phyloP scores from a whole-genome alignment of 495 filamentous ascomycete species.

The Talaromyces liani region DNA sequence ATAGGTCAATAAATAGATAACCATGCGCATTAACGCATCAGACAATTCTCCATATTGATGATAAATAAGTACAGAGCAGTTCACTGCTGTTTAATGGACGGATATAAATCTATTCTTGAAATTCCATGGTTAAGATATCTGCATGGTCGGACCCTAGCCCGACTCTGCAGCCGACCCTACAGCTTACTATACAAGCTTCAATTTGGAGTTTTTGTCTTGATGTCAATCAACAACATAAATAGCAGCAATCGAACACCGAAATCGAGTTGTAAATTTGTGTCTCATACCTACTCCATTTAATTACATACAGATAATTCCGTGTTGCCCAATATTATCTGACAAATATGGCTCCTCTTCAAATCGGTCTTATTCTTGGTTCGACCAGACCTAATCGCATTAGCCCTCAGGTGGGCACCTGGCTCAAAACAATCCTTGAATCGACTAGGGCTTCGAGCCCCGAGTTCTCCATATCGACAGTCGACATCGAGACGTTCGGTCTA shows the following conservation, averaged over 20 bases:
- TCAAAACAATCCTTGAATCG: constrained; percentile 2
- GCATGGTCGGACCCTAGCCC: background rate
- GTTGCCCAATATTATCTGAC: background rate
- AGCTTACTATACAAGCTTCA: background rate
- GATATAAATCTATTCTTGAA: background rate
- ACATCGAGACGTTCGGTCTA: background rate
- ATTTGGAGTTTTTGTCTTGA: background rate
- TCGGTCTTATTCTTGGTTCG: constrained; percentile 3
- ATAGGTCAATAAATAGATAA: background rate
- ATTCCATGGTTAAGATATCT: background rate
- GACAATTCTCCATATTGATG: too few relatives aligned
- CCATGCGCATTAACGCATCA: background rate
- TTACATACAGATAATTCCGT: background rate
- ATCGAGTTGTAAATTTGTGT: background rate
- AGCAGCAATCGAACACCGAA: background rate
- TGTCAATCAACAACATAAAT: background rate
- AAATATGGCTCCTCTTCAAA: constrained; percentile 5
- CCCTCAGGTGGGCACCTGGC: background rate
- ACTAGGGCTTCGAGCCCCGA: background rate
- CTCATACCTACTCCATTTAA: background rate
- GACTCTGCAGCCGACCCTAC: constrained; percentile 5
- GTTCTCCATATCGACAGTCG: background rate
- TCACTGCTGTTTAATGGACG: background rate
- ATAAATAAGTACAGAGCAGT: too few relatives aligned
- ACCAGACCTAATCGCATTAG: constrained; percentile 2